A percentile compares a stretch with the other conserved stretches of the same genome.
These are phyloP conservation scores for Sonneratia alba DNA, from an alignment of 345 rosid species.

Conservation along the genomic window DNA sequence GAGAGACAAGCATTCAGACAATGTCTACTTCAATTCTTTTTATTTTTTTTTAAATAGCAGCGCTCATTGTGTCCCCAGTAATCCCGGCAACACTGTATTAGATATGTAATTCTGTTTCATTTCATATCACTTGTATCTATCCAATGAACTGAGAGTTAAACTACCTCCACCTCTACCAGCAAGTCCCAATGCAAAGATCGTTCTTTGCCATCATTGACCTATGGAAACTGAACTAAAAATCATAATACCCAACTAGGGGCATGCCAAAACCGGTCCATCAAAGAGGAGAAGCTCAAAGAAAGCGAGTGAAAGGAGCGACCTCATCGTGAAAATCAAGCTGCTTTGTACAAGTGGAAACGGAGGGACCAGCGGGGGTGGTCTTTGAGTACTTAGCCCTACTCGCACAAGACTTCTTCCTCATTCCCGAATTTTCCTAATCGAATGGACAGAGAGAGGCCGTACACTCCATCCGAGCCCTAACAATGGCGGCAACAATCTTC, in stretches of 20 bases:
- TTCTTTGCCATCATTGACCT: not conserved
- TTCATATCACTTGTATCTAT: not conserved
- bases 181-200: conserved; percentile 1
- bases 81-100: not conserved
- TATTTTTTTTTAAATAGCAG: too few species aligned
- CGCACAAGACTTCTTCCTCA: not conserved
- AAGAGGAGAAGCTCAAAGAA: not conserved
- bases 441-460: not conserved
- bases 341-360: not conserved
- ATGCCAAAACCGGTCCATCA: not conserved
- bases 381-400: not conserved
- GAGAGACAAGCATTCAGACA: not conserved
- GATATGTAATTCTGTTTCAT: not conserved
- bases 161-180: not conserved
- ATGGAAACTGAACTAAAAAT: not conserved
- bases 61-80: not conserved
- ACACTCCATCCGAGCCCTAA: not conserved
- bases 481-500: not conserved
- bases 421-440: not conserved
- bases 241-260: not conserved
- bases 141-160: not conserved
- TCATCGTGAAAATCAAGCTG: not conserved
- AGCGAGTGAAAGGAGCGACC: not conserved
- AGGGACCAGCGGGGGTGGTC: not conserved
- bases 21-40: not conserved